phyloP scores from a whole-genome alignment of 345 rosid genomes.

The Syzygium jambos region DNA sequence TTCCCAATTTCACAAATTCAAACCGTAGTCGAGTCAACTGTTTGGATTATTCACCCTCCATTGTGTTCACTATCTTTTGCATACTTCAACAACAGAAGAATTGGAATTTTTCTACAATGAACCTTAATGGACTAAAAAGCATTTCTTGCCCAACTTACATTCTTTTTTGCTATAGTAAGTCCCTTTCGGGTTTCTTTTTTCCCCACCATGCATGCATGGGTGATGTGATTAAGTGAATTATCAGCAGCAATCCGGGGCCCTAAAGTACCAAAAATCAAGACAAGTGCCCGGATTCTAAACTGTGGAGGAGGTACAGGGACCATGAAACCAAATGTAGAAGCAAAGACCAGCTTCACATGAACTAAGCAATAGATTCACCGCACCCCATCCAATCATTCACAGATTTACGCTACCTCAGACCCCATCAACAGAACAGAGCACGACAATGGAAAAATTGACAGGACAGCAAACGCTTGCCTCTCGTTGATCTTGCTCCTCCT shows the following conservation, averaged over 20 bases:
- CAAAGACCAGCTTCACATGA: not conserved
- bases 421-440: not conserved
- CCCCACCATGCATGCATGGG: not conserved
- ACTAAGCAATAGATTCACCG: not conserved
- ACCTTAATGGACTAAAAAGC: not conserved
- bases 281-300: not conserved
- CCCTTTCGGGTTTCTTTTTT: not conserved
- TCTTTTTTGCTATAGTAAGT: not conserved
- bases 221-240: not conserved
- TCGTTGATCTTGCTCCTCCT: conserved; percentile 83
- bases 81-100: not conserved
- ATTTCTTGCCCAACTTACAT: not conserved
- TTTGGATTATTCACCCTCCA: not conserved
- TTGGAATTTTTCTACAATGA: not conserved
- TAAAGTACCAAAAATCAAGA: not conserved
- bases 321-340: not conserved
- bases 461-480: conserved; percentile 24
- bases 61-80: not conserved
- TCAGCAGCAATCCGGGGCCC: not conserved
- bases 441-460: not conserved
- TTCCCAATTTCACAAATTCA: not conserved
- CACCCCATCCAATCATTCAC: not conserved
- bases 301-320: not conserved
- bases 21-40: not conserved
- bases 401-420: not conserved